Evolutionary conservation across 2,329 filamentous ascomycete species (phyloP).

Genomic region (Aspergillus fructus): DNA sequence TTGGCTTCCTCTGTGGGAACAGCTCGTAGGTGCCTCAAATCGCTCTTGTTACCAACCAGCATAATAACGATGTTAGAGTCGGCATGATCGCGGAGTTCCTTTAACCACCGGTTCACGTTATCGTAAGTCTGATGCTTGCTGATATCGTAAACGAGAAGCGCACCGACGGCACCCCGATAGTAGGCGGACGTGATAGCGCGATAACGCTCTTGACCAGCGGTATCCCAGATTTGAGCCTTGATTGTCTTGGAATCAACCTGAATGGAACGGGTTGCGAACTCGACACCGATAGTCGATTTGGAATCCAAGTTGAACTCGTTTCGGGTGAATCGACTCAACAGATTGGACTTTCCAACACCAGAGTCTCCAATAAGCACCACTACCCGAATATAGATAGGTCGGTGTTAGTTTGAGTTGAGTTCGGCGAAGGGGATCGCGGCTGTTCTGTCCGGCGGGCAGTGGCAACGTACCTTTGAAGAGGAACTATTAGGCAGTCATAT

Average conservation of each 20-base stretch:
- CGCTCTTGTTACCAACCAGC: conserved; percentile 99
- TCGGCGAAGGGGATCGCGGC: conserved; percentile 16
- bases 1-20: conserved; percentile 98
- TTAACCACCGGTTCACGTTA: conserved; percentile 98
- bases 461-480: conserved; percentile 86
- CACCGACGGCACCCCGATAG: conserved; percentile 95
- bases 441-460: conserved; percentile 21
- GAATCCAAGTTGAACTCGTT: conserved; percentile 99
- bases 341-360: conserved; percentile 99
- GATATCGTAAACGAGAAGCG: conserved; percentile 98
- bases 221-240: conserved; percentile 99
- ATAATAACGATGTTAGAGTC: conserved; percentile 99
- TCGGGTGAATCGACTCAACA: conserved; percentile 97
- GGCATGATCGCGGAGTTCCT: conserved; percentile 95
- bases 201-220: conserved; percentile 97
- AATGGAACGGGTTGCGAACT: conserved; percentile 97
- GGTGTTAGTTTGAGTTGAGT: conserved; percentile 18
- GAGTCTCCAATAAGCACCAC: conserved; percentile 99
- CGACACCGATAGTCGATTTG: conserved; percentile 99
- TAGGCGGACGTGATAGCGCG: conserved; percentile 98
- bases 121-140: conserved; percentile 99
- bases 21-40: conserved; percentile 96
- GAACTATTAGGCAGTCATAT: conserved; percentile 62
- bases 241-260: conserved; percentile 99
- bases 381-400: conserved; percentile 40